These are phyloP conservation scores for Boletus pseudo-olivaceus DNA, from an alignment of 768 basidiomycete species.

Conservation along the genomic window DNA sequence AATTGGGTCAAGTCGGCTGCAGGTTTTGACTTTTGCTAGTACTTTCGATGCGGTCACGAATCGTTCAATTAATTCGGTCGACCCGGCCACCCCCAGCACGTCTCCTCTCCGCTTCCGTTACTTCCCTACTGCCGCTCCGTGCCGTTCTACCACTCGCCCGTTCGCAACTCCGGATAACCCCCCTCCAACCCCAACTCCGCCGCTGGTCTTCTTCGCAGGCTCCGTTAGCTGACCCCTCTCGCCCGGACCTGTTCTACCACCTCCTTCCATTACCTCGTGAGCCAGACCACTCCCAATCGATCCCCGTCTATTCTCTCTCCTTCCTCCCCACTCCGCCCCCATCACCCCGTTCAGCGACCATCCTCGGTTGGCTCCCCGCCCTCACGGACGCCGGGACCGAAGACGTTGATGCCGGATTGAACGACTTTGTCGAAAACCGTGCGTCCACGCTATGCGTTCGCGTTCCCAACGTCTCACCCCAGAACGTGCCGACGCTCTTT, in stretches of 20 bases:
- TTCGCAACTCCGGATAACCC: constrained; percentile 10
- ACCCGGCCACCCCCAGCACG: background rate
- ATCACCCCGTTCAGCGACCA: constrained; percentile 42
- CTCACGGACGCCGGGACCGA: constrained; percentile 25
- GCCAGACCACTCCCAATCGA: constrained; percentile 33
- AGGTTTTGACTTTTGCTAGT: background rate
- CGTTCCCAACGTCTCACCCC: background rate
- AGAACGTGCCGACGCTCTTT: background rate
- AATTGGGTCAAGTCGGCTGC: background rate
- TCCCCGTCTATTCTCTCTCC: constrained; percentile 61
- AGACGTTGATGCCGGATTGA: constrained; percentile 49
- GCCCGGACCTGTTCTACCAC: constrained; percentile 72
- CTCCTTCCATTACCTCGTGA: constrained; percentile 51
- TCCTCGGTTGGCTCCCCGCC: constrained; percentile 74
- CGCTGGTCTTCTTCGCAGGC: constrained; percentile 18
- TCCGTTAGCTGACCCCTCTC: constrained; percentile 48
- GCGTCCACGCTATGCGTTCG: constrained; percentile 21
- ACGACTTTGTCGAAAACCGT: constrained; percentile 76
- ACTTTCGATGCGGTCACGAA: constrained; percentile 9
- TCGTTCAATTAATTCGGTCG: constrained; percentile 2
- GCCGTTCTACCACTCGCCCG: background rate
- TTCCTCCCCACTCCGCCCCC: constrained; percentile 51
- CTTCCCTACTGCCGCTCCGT: background rate
- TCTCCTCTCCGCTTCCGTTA: background rate
- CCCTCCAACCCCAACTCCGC: background rate